A percentile compares a stretch with the other conserved stretches of the same genome.
Evolutionary conservation across 495 filamentous ascomycete species (phyloP).

Genomic region (Chaetomium fimeti): DNA sequence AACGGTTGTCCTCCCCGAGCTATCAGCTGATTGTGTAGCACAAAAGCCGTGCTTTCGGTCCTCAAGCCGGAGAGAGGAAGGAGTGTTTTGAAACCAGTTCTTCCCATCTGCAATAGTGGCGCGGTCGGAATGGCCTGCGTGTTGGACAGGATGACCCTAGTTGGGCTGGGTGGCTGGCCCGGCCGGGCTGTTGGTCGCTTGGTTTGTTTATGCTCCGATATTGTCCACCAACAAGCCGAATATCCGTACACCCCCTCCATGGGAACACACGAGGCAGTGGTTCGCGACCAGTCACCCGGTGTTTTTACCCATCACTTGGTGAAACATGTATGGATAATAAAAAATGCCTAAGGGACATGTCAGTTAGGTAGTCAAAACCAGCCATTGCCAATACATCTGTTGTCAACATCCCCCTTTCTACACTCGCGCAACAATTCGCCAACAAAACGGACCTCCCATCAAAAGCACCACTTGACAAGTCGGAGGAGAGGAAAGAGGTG

Average conservation of each 20-base stretch:
- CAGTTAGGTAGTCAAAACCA: too few species aligned
- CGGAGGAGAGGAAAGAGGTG: background rate
- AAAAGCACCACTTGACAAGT: background rate
- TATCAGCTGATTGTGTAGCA: background rate
- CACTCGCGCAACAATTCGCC: too few species aligned
- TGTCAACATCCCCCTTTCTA: too few species aligned
- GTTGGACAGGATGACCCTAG: background rate
- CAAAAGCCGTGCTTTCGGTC: background rate
- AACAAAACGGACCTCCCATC: background rate
- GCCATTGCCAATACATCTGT: too few species aligned
- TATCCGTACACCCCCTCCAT: background rate
- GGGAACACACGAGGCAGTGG: background rate
- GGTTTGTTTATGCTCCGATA: background rate
- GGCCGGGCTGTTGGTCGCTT: background rate
- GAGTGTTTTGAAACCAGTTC: too few species aligned
- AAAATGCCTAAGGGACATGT: too few species aligned
- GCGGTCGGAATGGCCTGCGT: background rate
- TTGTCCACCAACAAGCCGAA: background rate
- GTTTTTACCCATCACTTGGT: too few species aligned
- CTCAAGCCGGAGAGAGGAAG: background rate
- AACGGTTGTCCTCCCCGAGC: constrained; percentile 7
- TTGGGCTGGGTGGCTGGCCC: background rate
- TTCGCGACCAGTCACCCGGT: background rate
- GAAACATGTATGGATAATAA: too few species aligned
- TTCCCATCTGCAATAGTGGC: background rate